phyloP scores from a whole-genome alignment of 2,329 filamentous ascomycete species.

The Alternaria atra region DNA sequence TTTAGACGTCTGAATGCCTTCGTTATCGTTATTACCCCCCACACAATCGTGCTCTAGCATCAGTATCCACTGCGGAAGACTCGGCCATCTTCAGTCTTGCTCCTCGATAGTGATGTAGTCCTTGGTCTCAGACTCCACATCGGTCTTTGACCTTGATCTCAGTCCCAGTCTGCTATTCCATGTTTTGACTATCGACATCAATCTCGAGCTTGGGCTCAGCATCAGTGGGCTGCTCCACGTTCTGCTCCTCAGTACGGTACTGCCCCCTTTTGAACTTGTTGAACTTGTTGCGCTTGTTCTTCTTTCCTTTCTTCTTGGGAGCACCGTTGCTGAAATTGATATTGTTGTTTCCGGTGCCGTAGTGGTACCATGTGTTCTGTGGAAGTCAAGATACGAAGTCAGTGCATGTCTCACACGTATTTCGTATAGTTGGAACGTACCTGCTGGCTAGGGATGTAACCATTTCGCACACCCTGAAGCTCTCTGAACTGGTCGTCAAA shows the following conservation, averaged over 20 bases:
- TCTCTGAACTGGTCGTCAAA: not conserved
- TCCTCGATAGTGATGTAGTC: too few species aligned
- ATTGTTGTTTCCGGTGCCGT: not conserved
- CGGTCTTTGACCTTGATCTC: not conserved
- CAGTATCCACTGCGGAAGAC: not conserved
- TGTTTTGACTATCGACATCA: not conserved
- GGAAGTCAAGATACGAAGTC: not conserved
- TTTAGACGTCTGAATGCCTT: not conserved
- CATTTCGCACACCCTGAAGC: not conserved
- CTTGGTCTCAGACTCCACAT: not conserved
- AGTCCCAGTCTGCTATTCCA: not conserved
- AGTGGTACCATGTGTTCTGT: not conserved
- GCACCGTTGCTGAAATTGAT: not conserved
- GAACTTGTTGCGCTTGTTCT: not conserved
- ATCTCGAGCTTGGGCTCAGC: not conserved
- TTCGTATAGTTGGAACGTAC: not conserved
- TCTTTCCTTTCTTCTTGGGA: not conserved
- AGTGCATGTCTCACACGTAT: not conserved
- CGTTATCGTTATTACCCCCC: not conserved
- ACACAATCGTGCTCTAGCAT: not conserved
- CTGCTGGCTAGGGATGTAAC: not conserved
- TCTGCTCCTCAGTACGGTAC: not conserved
- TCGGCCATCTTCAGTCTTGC: not conserved
- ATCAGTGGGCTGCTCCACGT: not conserved
- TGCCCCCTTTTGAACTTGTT: not conserved